These are phyloP conservation scores for Panaeolus cyanescens DNA, from an alignment of 768 basidiomycete species.

Conservation along the genomic window DNA sequence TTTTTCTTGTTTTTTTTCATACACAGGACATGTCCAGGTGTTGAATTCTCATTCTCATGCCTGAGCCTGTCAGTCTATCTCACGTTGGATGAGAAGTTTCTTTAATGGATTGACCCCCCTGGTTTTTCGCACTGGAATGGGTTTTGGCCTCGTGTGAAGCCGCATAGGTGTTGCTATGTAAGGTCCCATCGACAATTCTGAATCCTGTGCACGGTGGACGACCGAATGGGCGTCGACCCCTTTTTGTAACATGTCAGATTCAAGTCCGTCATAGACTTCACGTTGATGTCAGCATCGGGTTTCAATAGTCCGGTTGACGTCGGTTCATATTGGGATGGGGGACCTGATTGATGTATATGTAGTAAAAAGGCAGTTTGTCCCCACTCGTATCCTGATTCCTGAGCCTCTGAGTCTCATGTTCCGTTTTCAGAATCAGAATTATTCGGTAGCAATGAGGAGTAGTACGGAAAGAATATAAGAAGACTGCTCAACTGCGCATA, in stretches of 20 bases:
- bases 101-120: slow-evolving; percentile 11
- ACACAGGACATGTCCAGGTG: background rate
- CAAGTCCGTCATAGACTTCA: slow-evolving; percentile 1
- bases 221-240: background rate
- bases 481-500: background rate
- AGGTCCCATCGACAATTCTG: slow-evolving; percentile 1
- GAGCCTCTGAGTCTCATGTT: too few species aligned
- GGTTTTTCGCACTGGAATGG: slow-evolving; percentile 18
- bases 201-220: background rate
- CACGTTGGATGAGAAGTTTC: slow-evolving; percentile 13
- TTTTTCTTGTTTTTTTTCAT: background rate
- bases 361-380: background rate
- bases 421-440: too few species aligned
- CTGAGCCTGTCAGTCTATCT: slow-evolving; percentile 14
- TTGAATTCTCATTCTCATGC: slow-evolving; percentile 9
- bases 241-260: slow-evolving; percentile 3
- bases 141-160: slow-evolving; percentile 19
- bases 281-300: background rate
- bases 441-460: background rate
- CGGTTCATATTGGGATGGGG: background rate
- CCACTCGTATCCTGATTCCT: background rate
- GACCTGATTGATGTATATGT: background rate
- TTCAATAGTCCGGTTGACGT: slow-evolving; percentile 3
- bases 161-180: slow-evolving; percentile 18
- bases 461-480: background rate